A percentile compares a stretch with the other conserved stretches of the same genome.
Conservation (phyloP, 345 rosid genomes). For the Ceriops tagal region DNA sequence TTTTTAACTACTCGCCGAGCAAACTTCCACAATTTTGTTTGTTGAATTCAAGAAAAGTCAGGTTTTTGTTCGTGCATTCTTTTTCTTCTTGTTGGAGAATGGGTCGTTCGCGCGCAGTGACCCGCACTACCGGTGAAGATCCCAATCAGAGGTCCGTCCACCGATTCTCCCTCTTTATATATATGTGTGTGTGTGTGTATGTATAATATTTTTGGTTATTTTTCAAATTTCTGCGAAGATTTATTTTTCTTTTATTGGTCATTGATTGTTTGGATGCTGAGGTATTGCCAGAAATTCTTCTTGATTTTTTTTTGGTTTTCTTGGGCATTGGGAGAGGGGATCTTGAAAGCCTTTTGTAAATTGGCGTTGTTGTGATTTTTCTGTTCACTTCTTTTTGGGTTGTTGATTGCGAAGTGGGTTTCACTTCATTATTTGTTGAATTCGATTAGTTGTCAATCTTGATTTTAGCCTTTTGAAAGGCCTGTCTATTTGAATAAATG, state of each 20-base stretch:
- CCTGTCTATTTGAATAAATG: no score
- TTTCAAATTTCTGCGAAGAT: not conserved
- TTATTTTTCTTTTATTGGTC: not conserved
- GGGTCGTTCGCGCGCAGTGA: slow-evolving; percentile 34
- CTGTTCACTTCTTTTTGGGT: no score
- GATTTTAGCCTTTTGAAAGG: no score
- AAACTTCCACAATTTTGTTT: not conserved
- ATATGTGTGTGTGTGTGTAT: rapidly evolving
- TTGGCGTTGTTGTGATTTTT: no score
- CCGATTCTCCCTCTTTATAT: not conserved
- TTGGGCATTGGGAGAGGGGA: no score
- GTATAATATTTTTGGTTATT: not conserved
- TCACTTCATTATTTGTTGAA: no score
- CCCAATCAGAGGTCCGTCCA: slow-evolving; percentile 19
- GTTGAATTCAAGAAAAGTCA: not conserved
- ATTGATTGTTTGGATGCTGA: not conserved
- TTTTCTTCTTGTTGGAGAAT: slow-evolving; percentile 10
- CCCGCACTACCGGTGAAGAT: slow-evolving; percentile 23
- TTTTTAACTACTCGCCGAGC: no score
- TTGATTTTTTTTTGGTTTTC: not conserved
- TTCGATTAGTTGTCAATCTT: no score
- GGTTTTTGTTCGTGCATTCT: not conserved
- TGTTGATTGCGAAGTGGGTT: no score
- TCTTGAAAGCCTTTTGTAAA: no score
- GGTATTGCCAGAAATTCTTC: not conserved